phyloP scores from a whole-genome alignment of 1,284 basidiomycete genomes.

The Microbotryum saponariae region DNA sequence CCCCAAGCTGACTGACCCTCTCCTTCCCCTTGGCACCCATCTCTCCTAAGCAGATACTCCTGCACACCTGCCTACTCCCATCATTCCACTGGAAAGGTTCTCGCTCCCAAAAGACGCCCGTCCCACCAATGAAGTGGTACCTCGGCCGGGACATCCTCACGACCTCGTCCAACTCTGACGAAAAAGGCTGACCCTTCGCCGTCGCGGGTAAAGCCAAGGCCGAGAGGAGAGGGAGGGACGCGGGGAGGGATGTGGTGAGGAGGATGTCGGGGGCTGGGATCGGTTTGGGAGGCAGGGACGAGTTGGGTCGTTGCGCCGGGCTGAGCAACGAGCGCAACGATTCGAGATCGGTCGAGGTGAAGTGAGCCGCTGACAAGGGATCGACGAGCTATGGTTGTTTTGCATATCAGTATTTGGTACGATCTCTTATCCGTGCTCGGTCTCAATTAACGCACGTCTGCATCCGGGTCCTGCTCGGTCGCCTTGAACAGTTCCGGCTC shows the following conservation, averaged over 20 bases:
- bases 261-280: slow-evolving; percentile 57
- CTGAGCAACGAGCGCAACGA: slow-evolving; percentile 61
- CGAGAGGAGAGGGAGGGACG: slow-evolving; percentile 56
- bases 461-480: slow-evolving; percentile 1
- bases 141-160: slow-evolving; percentile 50
- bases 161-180: slow-evolving; percentile 22
- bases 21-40: slow-evolving; percentile 73
- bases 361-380: slow-evolving; percentile 47
- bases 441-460: no score
- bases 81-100: slow-evolving; percentile 78
- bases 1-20: slow-evolving; percentile 51
- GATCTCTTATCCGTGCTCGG: no score
- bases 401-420: no score
- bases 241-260: slow-evolving; percentile 70
- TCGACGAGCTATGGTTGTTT: slow-evolving; percentile 45
- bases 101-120: slow-evolving; percentile 74
- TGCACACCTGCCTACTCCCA: slow-evolving; percentile 48
- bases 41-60: slow-evolving; percentile 70
- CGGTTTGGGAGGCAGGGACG: slow-evolving; percentile 45
- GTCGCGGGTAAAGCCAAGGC: slow-evolving; percentile 30
- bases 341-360: slow-evolving; percentile 61
- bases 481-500: slow-evolving; percentile 53
- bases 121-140: slow-evolving; percentile 61
- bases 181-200: slow-evolving; percentile 21
- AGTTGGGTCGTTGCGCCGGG: slow-evolving; percentile 2